These are phyloP conservation scores for Picea glauca DNA, from an alignment of 75 land plant genomes.

Conservation along the genomic window DNA sequence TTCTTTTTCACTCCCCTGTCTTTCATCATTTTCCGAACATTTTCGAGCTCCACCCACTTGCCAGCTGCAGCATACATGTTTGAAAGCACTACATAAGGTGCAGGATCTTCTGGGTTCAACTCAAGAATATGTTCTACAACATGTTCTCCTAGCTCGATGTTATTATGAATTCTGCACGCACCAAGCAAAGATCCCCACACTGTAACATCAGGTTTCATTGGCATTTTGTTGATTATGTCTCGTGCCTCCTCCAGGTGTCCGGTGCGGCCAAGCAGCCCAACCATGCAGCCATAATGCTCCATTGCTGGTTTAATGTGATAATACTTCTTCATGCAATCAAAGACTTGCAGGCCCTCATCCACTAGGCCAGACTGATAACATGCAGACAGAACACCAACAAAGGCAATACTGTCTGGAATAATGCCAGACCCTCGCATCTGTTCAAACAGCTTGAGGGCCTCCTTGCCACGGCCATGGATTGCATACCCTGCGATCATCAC, in stretches of 20 bases:
- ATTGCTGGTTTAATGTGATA: slow-evolving; percentile 23
- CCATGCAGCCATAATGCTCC: slow-evolving; percentile 49
- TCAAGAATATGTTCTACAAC: slow-evolving; percentile 17
- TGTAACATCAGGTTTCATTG: slow-evolving; percentile 22
- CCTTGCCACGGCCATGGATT: background rate
- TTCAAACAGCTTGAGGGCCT: background rate
- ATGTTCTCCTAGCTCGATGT: slow-evolving; percentile 19
- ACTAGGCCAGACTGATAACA: slow-evolving; percentile 38
- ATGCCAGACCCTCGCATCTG: slow-evolving; percentile 13
- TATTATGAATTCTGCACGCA: slow-evolving; percentile 21
- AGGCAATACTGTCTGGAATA: slow-evolving; percentile 26
- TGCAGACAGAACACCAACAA: slow-evolving; percentile 35
- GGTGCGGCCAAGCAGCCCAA: slow-evolving; percentile 43
- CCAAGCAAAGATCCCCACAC: slow-evolving; percentile 27
- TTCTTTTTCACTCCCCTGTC: slow-evolving; percentile 16
- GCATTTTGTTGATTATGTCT: slow-evolving; percentile 27
- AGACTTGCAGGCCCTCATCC: slow-evolving; percentile 19
- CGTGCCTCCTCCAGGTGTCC: slow-evolving; percentile 28
- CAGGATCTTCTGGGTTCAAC: slow-evolving; percentile 26
- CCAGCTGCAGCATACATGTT: slow-evolving; percentile 34
- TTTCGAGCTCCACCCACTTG: slow-evolving; percentile 25
- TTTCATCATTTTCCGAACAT: slow-evolving; percentile 26
- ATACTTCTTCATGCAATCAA: slow-evolving; percentile 17
- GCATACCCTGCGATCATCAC: slow-evolving; percentile 1
- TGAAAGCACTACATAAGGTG: slow-evolving; percentile 28